Evolutionary conservation across 257 asterid species (phyloP).

Genomic region (Nyctanthes arbortristis): DNA sequence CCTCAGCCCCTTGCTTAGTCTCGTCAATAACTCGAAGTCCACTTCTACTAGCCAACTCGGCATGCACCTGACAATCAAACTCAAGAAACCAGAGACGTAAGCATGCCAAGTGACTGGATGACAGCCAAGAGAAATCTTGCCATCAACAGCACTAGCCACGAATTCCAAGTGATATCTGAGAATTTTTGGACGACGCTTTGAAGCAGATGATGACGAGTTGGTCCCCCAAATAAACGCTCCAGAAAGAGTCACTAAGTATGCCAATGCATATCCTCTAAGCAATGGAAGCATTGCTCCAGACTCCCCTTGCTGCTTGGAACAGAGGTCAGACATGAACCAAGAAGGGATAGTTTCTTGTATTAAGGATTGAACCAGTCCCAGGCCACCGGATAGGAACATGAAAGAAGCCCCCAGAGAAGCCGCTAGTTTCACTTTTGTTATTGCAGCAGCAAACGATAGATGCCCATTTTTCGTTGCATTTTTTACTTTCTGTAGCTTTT

Average conservation of each 20-base stretch:
- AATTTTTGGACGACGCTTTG: constrained; percentile 73
- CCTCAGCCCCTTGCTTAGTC: constrained; percentile 70
- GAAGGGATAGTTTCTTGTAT: constrained; percentile 93
- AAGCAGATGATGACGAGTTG: constrained; percentile 62
- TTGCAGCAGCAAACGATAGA: constrained; percentile 61
- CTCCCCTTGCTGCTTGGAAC: constrained; percentile 38
- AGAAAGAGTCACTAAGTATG: constrained; percentile 63
- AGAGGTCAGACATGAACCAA: constrained; percentile 81
- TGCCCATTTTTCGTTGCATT: constrained; percentile 48
- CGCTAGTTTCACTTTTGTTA: constrained; percentile 81
- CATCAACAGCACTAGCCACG: constrained; percentile 72
- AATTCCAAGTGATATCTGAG: constrained; percentile 75
- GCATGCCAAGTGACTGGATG: constrained; percentile 86
- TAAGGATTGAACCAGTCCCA: constrained; percentile 76
- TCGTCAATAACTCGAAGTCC: constrained; percentile 57
- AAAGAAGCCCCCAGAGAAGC: constrained; percentile 88
- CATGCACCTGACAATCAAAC: constrained; percentile 69
- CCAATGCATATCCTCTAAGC: constrained; percentile 83
- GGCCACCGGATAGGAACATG: constrained; percentile 78
- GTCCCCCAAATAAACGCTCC: constrained; percentile 85
- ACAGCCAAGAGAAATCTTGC: constrained; percentile 83
- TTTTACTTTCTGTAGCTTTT: constrained; percentile 41
- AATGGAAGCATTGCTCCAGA: constrained; percentile 48
- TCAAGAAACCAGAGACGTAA: constrained; percentile 69
- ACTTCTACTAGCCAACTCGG: constrained; percentile 78